Percentiles rank a stretch among this genome's conserved stretches.
These are phyloP conservation scores for Lentinula boryana DNA, from an alignment of 768 basidiomycete genomes.

Conservation along the genomic window DNA sequence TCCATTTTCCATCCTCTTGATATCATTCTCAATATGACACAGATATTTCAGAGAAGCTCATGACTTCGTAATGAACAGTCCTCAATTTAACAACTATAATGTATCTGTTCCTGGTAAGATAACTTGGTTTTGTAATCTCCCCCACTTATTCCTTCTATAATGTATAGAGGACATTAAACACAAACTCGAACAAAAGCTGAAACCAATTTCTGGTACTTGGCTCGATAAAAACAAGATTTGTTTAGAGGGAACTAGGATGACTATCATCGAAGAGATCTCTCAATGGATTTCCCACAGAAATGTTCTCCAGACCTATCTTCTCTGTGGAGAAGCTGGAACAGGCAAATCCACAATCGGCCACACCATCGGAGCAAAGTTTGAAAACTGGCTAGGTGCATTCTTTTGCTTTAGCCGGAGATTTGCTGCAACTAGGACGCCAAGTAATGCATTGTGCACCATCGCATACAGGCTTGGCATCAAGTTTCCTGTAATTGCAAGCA, in stretches of 20 bases:
- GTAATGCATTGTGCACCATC: background rate
- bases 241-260: background rate
- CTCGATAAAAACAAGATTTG: conserved; percentile 39
- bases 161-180: conserved; percentile 26
- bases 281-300: background rate
- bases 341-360: background rate
- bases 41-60: no score
- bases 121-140: no score
- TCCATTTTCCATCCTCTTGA: no score
- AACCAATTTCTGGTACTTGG: conserved; percentile 27
- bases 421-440: background rate
- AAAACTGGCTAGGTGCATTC: background rate
- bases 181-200: conserved; percentile 6
- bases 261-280: background rate
- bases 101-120: no score
- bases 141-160: no score
- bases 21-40: no score
- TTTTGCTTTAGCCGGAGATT: background rate
- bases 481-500: background rate
- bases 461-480: background rate
- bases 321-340: conserved; percentile 1
- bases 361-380: background rate
- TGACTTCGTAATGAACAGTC: no score
- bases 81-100: no score
- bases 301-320: background rate